Evolutionary conservation across 2,329 filamentous ascomycete species (phyloP).

Genomic region (Nigrospora osmanthi): DNA sequence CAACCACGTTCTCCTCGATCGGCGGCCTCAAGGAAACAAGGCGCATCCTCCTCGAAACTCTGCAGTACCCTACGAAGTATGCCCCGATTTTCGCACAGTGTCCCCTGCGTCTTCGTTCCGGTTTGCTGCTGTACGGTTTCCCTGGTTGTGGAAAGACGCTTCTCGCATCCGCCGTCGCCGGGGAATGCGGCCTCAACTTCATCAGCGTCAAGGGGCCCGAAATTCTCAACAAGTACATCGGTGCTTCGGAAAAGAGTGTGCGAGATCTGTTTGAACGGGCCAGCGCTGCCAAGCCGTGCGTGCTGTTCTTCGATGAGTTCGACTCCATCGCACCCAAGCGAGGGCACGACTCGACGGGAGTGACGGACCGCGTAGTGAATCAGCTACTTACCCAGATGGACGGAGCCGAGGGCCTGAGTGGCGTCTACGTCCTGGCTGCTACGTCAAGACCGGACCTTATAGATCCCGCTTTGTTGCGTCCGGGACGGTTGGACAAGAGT

Average conservation of each 20-base stretch:
- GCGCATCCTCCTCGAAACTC: conserved; percentile 84
- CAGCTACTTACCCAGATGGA: conserved; percentile 99
- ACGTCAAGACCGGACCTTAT: conserved; percentile 92
- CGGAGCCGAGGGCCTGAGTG: conserved; percentile 86
- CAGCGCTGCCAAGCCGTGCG: conserved; percentile 81
- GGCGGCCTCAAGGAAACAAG: conserved; percentile 82
- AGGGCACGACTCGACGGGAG: conserved; percentile 93
- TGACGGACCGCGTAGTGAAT: conserved; percentile 98
- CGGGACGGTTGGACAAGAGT: conserved; percentile 88
- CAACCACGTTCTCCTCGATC: conserved; percentile 86
- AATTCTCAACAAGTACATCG: conserved; percentile 98
- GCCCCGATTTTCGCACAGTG: conserved; percentile 96
- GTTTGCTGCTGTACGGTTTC: conserved; percentile 86
- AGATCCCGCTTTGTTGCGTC: conserved; percentile 84
- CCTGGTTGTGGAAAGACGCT: conserved; percentile 96
- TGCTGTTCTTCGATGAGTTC: conserved; percentile 98
- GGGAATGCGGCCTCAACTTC: conserved; percentile 96
- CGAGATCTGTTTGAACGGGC: conserved; percentile 92
- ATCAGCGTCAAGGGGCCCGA: conserved; percentile 98
- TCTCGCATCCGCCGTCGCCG: conserved; percentile 91
- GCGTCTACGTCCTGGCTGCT: conserved; percentile 93
- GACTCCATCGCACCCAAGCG: conserved; percentile 96
- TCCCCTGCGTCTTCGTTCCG: conserved; percentile 86
- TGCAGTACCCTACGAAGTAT: conserved; percentile 96
- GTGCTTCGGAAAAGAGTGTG: conserved; percentile 92